Percentiles rank a stretch among this genome's conserved stretches.
These are phyloP conservation scores for Ophiostoma piceae DNA, from an alignment of 2,329 filamentous ascomycete species.

Conservation along the genomic window DNA sequence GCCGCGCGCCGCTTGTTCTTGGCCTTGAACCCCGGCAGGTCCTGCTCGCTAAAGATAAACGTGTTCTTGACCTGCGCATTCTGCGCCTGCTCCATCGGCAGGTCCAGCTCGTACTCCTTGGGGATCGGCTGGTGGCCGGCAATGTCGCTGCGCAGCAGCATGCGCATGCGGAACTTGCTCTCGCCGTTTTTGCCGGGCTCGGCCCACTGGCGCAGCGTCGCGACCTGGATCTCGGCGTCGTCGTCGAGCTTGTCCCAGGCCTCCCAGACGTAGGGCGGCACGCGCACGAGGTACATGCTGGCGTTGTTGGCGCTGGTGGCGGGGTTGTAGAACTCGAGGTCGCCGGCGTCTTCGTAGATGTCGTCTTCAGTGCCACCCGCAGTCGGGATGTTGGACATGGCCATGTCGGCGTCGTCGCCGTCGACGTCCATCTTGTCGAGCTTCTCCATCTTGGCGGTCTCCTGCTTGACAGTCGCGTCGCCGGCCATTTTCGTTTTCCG, in stretches of 20 bases:
- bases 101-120: conserved; percentile 78
- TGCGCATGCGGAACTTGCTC: conserved; percentile 48
- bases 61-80: conserved; percentile 67
- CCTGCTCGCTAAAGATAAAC: conserved; percentile 89
- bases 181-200: conserved; percentile 50
- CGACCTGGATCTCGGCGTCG: conserved; percentile 75
- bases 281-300: conserved; percentile 65
- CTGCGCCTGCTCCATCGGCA: conserved; percentile 46
- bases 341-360: conserved; percentile 61
- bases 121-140: conserved; percentile 69
- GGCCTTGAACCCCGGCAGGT: conserved; percentile 70
- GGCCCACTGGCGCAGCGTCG: conserved; percentile 61
- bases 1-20: conserved; percentile 54
- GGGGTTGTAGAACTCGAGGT: conserved; percentile 51
- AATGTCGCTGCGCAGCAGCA: conserved; percentile 62
- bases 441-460: conserved; percentile 38
- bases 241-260: conserved; percentile 71
- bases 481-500: no score
- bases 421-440: conserved; percentile 40
- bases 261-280: conserved; percentile 77
- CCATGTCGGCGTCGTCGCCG: conserved; percentile 24
- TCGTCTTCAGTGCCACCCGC: conserved; percentile 49
- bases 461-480: conserved; percentile 24
- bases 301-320: conserved; percentile 36
- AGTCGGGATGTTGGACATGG: conserved; percentile 28